phyloP scores from a whole-genome alignment of 2,329 filamentous ascomycete genomes.

The Leptographium wingfieldii region DNA sequence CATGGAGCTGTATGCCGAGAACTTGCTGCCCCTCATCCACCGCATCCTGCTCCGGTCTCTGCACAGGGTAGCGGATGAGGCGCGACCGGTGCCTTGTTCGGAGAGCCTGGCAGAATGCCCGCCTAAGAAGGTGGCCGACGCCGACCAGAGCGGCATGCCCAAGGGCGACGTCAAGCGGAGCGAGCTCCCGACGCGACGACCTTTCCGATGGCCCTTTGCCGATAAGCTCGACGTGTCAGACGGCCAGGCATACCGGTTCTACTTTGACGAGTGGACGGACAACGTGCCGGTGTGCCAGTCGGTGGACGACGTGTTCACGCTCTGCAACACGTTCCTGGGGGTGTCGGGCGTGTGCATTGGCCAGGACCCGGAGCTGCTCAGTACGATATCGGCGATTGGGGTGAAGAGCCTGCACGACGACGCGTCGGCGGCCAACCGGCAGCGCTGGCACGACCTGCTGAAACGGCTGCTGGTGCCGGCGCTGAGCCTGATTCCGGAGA shows the following conservation, averaged over 20 bases:
- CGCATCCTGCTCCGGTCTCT: conserved; percentile 76
- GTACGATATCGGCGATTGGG: conserved; percentile 79
- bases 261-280: conserved; percentile 95
- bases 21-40: conserved; percentile 62
- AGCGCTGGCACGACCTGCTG: conserved; percentile 75
- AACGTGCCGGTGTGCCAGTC: conserved; percentile 84
- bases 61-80: conserved; percentile 52
- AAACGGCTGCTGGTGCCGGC: conserved; percentile 77
- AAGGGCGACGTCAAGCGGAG: conserved; percentile 56
- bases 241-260: conserved; percentile 75
- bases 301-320: conserved; percentile 78
- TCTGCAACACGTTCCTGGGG: conserved; percentile 75
- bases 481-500: conserved; percentile 73
- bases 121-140: conserved; percentile 32
- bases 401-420: conserved; percentile 61
- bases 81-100: conserved; percentile 22
- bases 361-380: conserved; percentile 62
- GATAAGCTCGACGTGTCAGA: conserved; percentile 67
- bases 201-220: conserved; percentile 71
- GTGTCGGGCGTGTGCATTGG: conserved; percentile 83
- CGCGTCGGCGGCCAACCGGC: conserved; percentile 52
- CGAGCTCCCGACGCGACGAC: conserved; percentile 49
- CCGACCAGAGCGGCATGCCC: conserved; percentile 53
- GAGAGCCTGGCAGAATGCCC: conserved; percentile 18
- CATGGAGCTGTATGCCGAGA: conserved; percentile 66